Evolutionary conservation across 1,284 basidiomycete species (phyloP).

Genomic region (Fomes fomentarius): DNA sequence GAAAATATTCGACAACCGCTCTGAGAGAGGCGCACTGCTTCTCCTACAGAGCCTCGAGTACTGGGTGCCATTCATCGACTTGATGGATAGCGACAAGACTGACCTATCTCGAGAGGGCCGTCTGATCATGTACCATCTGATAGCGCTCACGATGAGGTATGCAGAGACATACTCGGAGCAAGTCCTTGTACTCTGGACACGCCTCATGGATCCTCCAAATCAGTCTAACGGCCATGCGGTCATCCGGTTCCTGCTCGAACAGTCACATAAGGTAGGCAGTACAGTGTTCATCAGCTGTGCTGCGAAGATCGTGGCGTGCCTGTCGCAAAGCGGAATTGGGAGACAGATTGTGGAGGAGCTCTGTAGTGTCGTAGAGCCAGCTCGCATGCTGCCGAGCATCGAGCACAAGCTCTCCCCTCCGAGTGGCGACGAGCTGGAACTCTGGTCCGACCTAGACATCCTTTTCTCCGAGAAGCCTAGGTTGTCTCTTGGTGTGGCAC

Average conservation of each 20-base stretch:
- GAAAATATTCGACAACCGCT: conserved; percentile 59
- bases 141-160: conserved; percentile 84
- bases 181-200: conserved; percentile 81
- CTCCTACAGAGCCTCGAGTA: conserved; percentile 76
- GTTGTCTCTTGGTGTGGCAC: conserved; percentile 75
- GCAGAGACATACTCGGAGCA: conserved; percentile 81
- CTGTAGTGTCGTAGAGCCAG: conserved; percentile 83
- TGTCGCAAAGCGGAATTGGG: conserved; percentile 81
- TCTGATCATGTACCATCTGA: conserved; percentile 79
- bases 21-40: conserved; percentile 53
- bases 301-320: conserved; percentile 82
- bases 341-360: conserved; percentile 82
- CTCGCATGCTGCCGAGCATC: conserved; percentile 77
- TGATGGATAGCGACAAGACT: conserved; percentile 64
- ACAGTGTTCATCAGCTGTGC: conserved; percentile 81
- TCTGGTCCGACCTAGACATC: conserved; percentile 75
- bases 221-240: conserved; percentile 81
- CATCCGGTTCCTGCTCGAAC: conserved; percentile 85
- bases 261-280: conserved; percentile 84
- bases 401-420: conserved; percentile 75
- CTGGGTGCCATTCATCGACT: conserved; percentile 79
- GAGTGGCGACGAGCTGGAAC: conserved; percentile 67
- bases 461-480: conserved; percentile 76
- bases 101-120: conserved; percentile 64
- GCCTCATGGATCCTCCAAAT: conserved; percentile 72